These are phyloP conservation scores for Globisporangium orthogonon DNA, from an alignment of 352 stramenopile genomes.

Conservation along the genomic window DNA sequence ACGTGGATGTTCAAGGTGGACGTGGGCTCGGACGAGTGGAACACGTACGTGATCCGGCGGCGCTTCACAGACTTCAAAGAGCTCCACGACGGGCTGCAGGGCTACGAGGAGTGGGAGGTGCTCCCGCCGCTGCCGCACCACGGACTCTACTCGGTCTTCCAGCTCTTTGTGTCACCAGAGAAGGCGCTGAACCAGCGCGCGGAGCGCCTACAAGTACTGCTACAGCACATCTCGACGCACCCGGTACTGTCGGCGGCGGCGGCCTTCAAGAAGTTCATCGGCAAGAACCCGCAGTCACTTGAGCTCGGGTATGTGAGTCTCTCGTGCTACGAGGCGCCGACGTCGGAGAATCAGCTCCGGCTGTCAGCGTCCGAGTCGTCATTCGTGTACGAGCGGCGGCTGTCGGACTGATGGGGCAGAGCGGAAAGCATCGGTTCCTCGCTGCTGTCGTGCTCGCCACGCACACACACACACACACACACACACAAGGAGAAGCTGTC, in stretches of 20 bases:
- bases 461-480: too few relatives aligned
- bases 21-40: constrained; percentile 41
- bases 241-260: constrained; percentile 32
- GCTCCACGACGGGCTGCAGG: constrained; percentile 49
- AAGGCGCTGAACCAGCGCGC: constrained; percentile 47
- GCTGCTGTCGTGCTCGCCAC: constrained; percentile 42
- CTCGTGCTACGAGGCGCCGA: constrained; percentile 58
- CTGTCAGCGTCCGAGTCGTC: constrained; percentile 13
- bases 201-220: constrained; percentile 43
- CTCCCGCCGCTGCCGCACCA: constrained; percentile 52
- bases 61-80: constrained; percentile 73
- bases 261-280: constrained; percentile 53
- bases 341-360: constrained; percentile 27
- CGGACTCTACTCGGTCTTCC: constrained; percentile 56
- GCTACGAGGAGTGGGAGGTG: constrained; percentile 14
- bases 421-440: constrained; percentile 22
- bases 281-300: constrained; percentile 61
- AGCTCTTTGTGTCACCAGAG: constrained; percentile 60
- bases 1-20: constrained; percentile 80
- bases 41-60: constrained; percentile 61
- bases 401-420: constrained; percentile 5
- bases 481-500: too few relatives aligned
- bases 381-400: constrained; percentile 12
- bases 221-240: constrained; percentile 53
- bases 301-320: constrained; percentile 68